A percentile compares a stretch with the other conserved stretches of the same genome.
Evolutionary conservation across 257 asterid genomes (phyloP).

Genomic region (Mentha longifolia): DNA sequence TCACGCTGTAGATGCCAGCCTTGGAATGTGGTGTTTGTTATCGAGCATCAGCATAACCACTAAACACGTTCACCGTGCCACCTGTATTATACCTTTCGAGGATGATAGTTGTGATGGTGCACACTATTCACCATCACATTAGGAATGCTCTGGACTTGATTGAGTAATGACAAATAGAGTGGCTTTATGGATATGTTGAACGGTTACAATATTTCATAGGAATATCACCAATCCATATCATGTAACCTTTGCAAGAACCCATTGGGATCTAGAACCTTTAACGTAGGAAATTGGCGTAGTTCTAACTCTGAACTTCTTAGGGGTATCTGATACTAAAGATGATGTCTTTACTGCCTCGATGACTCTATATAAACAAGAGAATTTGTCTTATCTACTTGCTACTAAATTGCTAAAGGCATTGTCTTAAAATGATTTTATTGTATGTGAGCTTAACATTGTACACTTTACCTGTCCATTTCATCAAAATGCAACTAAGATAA

Average conservation of each 20-base stretch:
- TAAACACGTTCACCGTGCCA: constrained; percentile 11
- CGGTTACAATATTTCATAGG: constrained; percentile 1
- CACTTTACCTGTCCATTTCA: constrained; percentile 13
- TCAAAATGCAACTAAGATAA: constrained; percentile 12
- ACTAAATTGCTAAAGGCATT: constrained; percentile 1
- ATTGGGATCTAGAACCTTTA: constrained; percentile 12
- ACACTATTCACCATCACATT: constrained; percentile 9
- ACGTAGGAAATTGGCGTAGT: constrained; percentile 3
- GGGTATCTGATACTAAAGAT: neutral
- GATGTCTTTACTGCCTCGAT: constrained; percentile 5
- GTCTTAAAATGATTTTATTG: neutral
- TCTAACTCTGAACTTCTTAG: neutral
- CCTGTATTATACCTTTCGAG: neutral
- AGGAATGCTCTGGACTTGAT: constrained; percentile 1
- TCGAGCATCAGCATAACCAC: constrained; percentile 22
- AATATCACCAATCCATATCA: neutral
- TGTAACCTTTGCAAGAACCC: neutral
- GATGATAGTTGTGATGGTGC: constrained; percentile 25
- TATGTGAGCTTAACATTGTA: neutral
- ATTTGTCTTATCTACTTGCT: neutral
- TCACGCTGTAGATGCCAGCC: constrained; percentile 30
- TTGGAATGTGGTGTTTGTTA: constrained; percentile 15
- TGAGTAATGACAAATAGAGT: neutral
- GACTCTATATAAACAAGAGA: neutral
- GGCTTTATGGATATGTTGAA: constrained; percentile 4